Evolutionary conservation across 305 asterid genomes (phyloP).

Genomic region (Plantago coronopus): DNA sequence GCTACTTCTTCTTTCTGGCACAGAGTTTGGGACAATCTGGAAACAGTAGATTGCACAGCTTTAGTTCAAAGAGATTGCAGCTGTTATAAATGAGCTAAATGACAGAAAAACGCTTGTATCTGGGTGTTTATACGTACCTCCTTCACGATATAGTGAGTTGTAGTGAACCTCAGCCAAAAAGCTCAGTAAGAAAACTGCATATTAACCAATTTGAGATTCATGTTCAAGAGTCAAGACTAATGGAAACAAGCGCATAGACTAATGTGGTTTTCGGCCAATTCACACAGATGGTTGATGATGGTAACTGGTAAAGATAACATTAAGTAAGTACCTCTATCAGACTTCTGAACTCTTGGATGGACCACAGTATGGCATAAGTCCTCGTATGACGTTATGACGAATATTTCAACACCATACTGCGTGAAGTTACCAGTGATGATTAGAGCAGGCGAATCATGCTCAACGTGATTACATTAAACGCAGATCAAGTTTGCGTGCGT

Average conservation of each 20-base stretch:
- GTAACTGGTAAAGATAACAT: not conserved
- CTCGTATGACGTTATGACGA: constrained; percentile 90
- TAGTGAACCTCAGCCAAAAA: constrained; percentile 91
- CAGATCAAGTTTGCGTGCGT: not conserved
- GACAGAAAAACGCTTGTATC: not conserved
- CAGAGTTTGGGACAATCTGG: constrained; percentile 50
- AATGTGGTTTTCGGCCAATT: not conserved
- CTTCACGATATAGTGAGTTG: constrained; percentile 79
- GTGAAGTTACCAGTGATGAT: constrained; percentile 26
- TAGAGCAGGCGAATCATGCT: constrained; percentile 12
- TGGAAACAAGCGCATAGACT: not conserved
- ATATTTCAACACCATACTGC: constrained; percentile 91
- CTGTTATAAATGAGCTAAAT: not conserved
- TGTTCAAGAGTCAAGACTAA: constrained; percentile 1
- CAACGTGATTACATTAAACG: not conserved
- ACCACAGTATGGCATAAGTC: constrained; percentile 95
- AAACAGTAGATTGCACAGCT: constrained; percentile 10
- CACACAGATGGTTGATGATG: not conserved
- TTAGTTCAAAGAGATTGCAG: not conserved
- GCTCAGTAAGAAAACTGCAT: constrained; percentile 74
- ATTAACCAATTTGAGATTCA: constrained; percentile 10
- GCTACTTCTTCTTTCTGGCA: constrained; percentile 56
- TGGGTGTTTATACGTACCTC: constrained; percentile 43
- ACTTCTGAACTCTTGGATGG: constrained; percentile 68
- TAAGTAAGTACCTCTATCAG: constrained; percentile 77